phyloP scores from a whole-genome alignment of 2,329 filamentous ascomycete species.

The Sarocladiaceae sp. region DNA sequence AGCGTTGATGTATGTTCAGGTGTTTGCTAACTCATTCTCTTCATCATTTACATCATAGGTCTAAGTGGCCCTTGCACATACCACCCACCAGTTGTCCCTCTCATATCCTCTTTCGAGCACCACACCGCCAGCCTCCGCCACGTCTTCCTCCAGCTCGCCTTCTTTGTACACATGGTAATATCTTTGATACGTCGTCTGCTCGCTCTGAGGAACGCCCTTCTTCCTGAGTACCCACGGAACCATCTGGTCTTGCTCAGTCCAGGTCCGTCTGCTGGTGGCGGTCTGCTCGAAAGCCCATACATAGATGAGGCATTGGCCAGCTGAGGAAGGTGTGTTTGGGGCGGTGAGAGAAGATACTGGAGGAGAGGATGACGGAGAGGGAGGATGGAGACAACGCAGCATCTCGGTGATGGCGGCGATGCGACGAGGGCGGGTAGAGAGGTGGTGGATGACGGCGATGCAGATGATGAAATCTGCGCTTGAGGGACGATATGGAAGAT shows the following conservation, averaged over 20 bases:
- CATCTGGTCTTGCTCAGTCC: constrained; percentile 89
- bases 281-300: constrained; percentile 92
- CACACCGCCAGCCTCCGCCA: constrained; percentile 64
- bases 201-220: constrained; percentile 4
- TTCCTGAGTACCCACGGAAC: constrained; percentile 83
- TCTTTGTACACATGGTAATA: constrained; percentile 92
- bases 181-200: constrained; percentile 64
- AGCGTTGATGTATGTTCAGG: too few relatives aligned
- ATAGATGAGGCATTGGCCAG: constrained; percentile 71
- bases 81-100: constrained; percentile 97
- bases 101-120: constrained; percentile 84
- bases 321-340: too few relatives aligned
- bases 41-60: constrained; percentile 10
- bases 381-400: constrained; percentile 55
- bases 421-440: constrained; percentile 70
- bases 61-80: constrained; percentile 34
- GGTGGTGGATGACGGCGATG: constrained; percentile 90
- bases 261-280: constrained; percentile 74
- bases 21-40: too few relatives aligned
- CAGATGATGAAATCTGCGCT: constrained; percentile 78
- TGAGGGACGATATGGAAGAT: constrained; percentile 65
- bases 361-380: too few relatives aligned
- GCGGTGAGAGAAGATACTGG: too few relatives aligned
- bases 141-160: constrained; percentile 79
- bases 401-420: constrained; percentile 66